Conservation (phyloP, 495 filamentous ascomycete species). For the Aspergillus wentii region DNA sequence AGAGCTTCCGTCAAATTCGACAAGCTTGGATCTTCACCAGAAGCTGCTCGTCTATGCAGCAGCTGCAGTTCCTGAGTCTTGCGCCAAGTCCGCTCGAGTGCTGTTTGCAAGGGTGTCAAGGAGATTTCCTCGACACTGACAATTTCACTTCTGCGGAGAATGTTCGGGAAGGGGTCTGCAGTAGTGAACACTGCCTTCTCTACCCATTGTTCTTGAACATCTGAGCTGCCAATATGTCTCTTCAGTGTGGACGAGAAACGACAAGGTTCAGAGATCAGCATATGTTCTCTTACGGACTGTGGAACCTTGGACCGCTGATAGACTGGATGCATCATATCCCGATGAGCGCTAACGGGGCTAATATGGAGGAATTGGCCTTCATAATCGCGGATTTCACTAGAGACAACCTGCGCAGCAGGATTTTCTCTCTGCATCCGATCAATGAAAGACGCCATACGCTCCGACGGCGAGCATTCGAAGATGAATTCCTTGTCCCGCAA, state of each 20-base stretch:
- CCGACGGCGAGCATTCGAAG: slow-evolving; percentile 73
- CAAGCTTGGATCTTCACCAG: slow-evolving; percentile 65
- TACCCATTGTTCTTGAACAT: slow-evolving; percentile 65
- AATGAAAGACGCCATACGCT: slow-evolving; percentile 75
- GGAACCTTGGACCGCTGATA: slow-evolving; percentile 84
- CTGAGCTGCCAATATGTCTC: slow-evolving; percentile 58
- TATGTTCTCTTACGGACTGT: slow-evolving; percentile 73
- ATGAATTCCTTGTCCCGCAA: slow-evolving; percentile 91
- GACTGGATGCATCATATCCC: slow-evolving; percentile 78
- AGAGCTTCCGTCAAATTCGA: slow-evolving; percentile 67
- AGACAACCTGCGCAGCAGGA: slow-evolving; percentile 78
- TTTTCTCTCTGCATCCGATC: slow-evolving; percentile 92
- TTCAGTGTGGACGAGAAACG: slow-evolving; percentile 69
- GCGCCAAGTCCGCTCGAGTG: slow-evolving; percentile 82
- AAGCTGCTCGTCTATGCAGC: slow-evolving; percentile 68
- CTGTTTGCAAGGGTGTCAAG: slow-evolving; percentile 75
- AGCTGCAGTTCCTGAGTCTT: slow-evolving; percentile 81
- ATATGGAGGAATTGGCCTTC: slow-evolving; percentile 94
- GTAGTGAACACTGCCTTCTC: slow-evolving; percentile 87
- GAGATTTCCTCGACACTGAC: slow-evolving; percentile 58
- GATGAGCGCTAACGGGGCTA: slow-evolving; percentile 71
- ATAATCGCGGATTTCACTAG: slow-evolving; percentile 66
- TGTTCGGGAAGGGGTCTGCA: slow-evolving; percentile 84
- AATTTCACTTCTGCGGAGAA: slow-evolving; percentile 84
- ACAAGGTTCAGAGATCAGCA: slow-evolving; percentile 68